Conservation (phyloP, 352 stramenopile genomes). For the Globisporangium uncinulatum region DNA sequence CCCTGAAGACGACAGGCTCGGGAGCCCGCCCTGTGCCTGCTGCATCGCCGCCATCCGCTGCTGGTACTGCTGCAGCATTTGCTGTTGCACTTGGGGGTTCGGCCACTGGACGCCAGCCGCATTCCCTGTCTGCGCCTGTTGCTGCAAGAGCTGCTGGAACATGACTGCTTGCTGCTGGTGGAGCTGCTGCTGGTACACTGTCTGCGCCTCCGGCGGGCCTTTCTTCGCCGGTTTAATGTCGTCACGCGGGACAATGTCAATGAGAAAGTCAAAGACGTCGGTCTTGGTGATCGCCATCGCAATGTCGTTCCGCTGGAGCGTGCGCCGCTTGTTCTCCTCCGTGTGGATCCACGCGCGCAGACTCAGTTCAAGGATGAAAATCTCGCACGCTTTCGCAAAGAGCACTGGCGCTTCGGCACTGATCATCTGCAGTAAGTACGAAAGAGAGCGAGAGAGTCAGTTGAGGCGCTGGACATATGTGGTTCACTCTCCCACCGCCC, state of each 20-base stretch:
- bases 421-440: slow-evolving; percentile 78
- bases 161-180: slow-evolving; percentile 86
- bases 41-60: slow-evolving; percentile 73
- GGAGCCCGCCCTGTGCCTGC: slow-evolving; percentile 27
- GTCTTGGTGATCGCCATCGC: slow-evolving; percentile 88
- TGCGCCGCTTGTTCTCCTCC: slow-evolving; percentile 91
- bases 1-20: slow-evolving; percentile 39
- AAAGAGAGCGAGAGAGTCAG: slow-evolving; percentile 1
- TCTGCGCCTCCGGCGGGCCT: slow-evolving; percentile 60
- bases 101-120: slow-evolving; percentile 51
- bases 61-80: slow-evolving; percentile 89
- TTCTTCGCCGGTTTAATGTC: slow-evolving; percentile 88
- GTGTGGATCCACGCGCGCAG: slow-evolving; percentile 88
- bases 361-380: slow-evolving; percentile 92
- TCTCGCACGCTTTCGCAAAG: slow-evolving; percentile 93
- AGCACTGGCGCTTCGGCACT: slow-evolving; percentile 89
- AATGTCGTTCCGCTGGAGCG: slow-evolving; percentile 89
- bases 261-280: slow-evolving; percentile 91
- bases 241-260: slow-evolving; percentile 88
- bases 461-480: too few species aligned
- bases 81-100: slow-evolving; percentile 79
- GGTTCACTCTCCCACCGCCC: too few species aligned
- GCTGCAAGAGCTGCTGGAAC: slow-evolving; percentile 84
- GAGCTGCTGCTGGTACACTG: slow-evolving; percentile 84
- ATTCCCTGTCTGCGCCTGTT: slow-evolving; percentile 62